Conservation (phyloP, 495 filamentous ascomycete species). For the Penicillium robsamsonii region DNA sequence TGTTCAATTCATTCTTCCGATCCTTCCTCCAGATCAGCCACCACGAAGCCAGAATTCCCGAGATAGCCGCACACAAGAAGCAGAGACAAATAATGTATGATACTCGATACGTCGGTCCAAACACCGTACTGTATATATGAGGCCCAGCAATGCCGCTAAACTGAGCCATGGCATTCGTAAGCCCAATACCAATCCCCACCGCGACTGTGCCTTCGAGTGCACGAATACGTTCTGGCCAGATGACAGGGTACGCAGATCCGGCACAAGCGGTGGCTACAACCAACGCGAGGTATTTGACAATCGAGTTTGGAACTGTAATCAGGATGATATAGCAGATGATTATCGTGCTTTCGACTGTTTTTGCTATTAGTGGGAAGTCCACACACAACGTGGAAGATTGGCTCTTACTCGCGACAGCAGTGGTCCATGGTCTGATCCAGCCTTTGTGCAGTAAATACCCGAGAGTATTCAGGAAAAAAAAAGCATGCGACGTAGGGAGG, state of each 20-base stretch:
- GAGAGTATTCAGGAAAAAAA: constrained; percentile 39
- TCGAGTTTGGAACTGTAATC: constrained; percentile 36
- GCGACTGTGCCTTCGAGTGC: constrained; percentile 39
- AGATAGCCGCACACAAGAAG: constrained; percentile 37
- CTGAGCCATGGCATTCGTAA: constrained; percentile 47
- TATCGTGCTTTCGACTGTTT: constrained; percentile 37
- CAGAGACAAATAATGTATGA: constrained; percentile 40
- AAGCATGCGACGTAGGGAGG: constrained; percentile 42
- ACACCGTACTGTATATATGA: constrained; percentile 40
- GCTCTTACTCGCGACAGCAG: constrained; percentile 36
- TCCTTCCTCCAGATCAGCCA: constrained; percentile 33
- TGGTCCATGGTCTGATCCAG: constrained; percentile 39
- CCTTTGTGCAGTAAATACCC: constrained; percentile 37
- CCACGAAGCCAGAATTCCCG: constrained; percentile 37
- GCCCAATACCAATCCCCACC: constrained; percentile 41
- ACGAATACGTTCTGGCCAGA: constrained; percentile 48
- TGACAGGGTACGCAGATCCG: constrained; percentile 42
- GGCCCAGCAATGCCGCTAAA: constrained; percentile 46
- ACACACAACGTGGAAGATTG: not conserved
- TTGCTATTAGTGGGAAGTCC: not conserved
- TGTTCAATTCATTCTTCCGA: constrained; percentile 7
- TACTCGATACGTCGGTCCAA: constrained; percentile 40
- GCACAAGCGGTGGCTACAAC: constrained; percentile 41
- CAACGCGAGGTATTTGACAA: constrained; percentile 40
- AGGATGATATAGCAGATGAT: constrained; percentile 48